phyloP scores from a whole-genome alignment of 805 yeast genomes.

The Lipomyces chichibuensis region DNA sequence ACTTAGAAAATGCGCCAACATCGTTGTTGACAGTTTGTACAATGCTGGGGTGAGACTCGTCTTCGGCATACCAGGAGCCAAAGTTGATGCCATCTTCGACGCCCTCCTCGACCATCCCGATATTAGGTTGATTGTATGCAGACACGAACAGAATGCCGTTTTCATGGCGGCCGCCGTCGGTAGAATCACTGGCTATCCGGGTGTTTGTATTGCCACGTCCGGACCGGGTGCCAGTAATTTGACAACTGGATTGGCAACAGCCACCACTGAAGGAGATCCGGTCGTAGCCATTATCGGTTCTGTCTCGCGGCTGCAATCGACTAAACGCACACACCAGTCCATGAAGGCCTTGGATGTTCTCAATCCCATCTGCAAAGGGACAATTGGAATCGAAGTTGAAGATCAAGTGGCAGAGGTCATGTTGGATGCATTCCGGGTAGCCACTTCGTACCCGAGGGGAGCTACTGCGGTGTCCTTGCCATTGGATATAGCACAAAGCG shows the following conservation, averaged over 20 bases:
- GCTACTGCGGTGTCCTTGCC: not conserved
- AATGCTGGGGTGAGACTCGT: not conserved
- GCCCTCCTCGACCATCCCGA: not conserved
- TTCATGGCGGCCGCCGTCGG: not conserved
- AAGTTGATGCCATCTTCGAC: not conserved
- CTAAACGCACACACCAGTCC: not conserved
- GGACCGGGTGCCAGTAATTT: not conserved
- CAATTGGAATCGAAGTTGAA: not conserved
- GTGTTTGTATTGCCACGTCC: not conserved
- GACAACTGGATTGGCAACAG: constrained; percentile 1
- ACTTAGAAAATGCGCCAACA: not conserved
- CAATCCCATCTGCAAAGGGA: not conserved
- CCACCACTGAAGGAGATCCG: not conserved
- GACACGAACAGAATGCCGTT: not conserved
- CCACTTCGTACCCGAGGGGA: not conserved
- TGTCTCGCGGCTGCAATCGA: not conserved
- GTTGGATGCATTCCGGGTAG: not conserved
- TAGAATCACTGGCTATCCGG: not conserved
- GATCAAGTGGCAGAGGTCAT: not conserved
- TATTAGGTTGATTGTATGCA: not conserved
- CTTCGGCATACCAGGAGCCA: not conserved
- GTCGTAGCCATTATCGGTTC: not conserved
- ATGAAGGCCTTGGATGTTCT: not conserved
- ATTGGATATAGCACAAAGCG: not conserved
- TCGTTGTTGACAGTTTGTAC: not conserved